These are phyloP conservation scores for Mortierella sp. DNA, from an alignment of 371 early-diverging fungal species.

Conservation along the genomic window DNA sequence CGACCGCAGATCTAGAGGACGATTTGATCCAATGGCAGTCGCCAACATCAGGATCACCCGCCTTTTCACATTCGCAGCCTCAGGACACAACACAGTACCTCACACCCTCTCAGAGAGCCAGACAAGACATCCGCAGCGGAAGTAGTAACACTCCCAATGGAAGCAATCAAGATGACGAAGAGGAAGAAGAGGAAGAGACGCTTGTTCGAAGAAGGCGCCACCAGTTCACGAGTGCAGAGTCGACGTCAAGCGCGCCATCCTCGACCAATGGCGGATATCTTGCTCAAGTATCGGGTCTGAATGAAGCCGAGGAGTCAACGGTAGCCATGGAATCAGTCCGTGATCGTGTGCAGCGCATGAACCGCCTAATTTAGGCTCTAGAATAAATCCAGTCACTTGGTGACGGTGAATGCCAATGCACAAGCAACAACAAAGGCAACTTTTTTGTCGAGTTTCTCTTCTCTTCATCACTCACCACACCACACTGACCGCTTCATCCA, in stretches of 20 bases:
- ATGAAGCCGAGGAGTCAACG: not conserved
- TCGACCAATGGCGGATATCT: not conserved
- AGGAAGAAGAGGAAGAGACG: slow-evolving; percentile 46
- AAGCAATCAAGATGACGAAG: slow-evolving; percentile 15
- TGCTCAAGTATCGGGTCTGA: not conserved
- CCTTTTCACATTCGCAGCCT: not conserved
- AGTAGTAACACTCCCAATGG: not conserved
- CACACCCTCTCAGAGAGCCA: slow-evolving; percentile 41
- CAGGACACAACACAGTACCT: slow-evolving; percentile 7
- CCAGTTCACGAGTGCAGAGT: slow-evolving; percentile 3
- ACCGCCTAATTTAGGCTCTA: no score
- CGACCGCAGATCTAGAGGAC: slow-evolving; percentile 29
- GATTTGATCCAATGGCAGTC: slow-evolving; percentile 19
- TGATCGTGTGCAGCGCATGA: slow-evolving; percentile 42
- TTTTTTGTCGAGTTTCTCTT: no score
- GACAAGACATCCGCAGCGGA: not conserved
- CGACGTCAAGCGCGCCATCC: not conserved
- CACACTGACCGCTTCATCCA: no score
- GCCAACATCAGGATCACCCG: not conserved
- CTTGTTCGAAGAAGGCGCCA: slow-evolving; percentile 28
- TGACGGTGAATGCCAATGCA: no score
- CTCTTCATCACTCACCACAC: no score
- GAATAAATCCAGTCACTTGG: no score
- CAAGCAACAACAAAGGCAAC: no score
- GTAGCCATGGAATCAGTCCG: slow-evolving; percentile 38